Percentiles rank a stretch among this genome's conserved stretches.
phyloP scores from a whole-genome alignment of 345 rosid species.

The Aurinia saxatilis region DNA sequence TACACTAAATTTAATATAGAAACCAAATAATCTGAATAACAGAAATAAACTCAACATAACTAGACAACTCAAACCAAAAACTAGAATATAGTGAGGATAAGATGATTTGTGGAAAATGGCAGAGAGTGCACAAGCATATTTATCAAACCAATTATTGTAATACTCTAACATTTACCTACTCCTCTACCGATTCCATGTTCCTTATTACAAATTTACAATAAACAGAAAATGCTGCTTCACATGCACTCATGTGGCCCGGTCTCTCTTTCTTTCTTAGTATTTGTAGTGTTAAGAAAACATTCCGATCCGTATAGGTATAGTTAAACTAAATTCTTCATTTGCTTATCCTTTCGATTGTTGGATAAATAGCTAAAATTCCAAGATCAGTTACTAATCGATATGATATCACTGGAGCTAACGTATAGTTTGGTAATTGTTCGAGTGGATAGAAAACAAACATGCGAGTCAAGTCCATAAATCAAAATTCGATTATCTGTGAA shows the following conservation, averaged over 20 bases:
- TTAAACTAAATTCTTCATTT: conserved; percentile 9
- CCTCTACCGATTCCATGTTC: conserved; percentile 24
- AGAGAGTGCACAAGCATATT: conserved; percentile 3
- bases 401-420: too few relatives aligned
- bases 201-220: not conserved
- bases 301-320: conserved; percentile 8
- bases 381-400: not conserved
- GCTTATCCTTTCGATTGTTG: not conserved
- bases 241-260: conserved; percentile 26
- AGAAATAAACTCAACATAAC: not conserved
- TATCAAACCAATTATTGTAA: conserved; percentile 2
- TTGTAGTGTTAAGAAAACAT: conserved; percentile 15
- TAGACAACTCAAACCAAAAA: not conserved
- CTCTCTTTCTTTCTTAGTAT: not conserved
- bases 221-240: conserved; percentile 15
- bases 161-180: conserved; percentile 22
- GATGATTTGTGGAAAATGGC: not conserved
- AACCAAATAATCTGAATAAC: not conserved
- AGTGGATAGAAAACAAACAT: too few relatives aligned
- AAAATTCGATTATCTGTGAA: too few relatives aligned
- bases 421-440: too few relatives aligned
- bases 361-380: not conserved
- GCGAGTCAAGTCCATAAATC: too few relatives aligned
- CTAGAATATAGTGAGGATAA: not conserved
- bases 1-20: too few relatives aligned